A percentile compares a stretch with the other conserved stretches of the same genome.
These are phyloP conservation scores for Polygonum aviculare DNA, from an alignment of 148 eudicot species.

Conservation along the genomic window DNA sequence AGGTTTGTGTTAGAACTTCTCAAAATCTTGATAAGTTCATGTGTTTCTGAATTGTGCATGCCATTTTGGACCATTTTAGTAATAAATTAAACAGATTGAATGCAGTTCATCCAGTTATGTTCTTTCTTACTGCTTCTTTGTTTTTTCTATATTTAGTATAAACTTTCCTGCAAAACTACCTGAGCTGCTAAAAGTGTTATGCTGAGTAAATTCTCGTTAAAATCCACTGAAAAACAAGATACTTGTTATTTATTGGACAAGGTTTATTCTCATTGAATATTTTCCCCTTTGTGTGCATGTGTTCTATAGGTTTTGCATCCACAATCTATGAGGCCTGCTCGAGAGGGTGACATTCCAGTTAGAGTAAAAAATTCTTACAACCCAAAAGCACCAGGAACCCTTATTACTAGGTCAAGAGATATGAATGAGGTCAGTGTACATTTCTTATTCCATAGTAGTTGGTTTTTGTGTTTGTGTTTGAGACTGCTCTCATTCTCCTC, in stretches of 20 bases:
- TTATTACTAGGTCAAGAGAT: slow-evolving; percentile 65
- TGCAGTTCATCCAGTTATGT: too few species aligned
- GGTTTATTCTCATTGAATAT: neutral
- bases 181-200: neutral
- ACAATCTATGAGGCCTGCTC: slow-evolving; percentile 96
- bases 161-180: neutral
- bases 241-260: neutral
- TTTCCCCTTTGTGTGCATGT: neutral
- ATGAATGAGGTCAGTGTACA: slow-evolving; percentile 62
- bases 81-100: neutral
- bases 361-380: slow-evolving; percentile 97
- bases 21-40: neutral
- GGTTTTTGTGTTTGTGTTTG: slow-evolving; percentile 7
- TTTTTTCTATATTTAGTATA: neutral
- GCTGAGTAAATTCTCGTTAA: neutral
- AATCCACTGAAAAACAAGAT: neutral
- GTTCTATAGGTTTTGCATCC: slow-evolving; percentile 80
- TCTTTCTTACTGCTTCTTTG: neutral
- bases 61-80: neutral
- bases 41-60: neutral
- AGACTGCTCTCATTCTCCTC: neutral
- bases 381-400: slow-evolving; percentile 93
- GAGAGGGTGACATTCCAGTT: slow-evolving; percentile 88
- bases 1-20: slow-evolving; percentile 31
- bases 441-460: neutral